These are phyloP conservation scores for Collybia sp. DNA, from an alignment of 768 basidiomycete species.

Conservation along the genomic window DNA sequence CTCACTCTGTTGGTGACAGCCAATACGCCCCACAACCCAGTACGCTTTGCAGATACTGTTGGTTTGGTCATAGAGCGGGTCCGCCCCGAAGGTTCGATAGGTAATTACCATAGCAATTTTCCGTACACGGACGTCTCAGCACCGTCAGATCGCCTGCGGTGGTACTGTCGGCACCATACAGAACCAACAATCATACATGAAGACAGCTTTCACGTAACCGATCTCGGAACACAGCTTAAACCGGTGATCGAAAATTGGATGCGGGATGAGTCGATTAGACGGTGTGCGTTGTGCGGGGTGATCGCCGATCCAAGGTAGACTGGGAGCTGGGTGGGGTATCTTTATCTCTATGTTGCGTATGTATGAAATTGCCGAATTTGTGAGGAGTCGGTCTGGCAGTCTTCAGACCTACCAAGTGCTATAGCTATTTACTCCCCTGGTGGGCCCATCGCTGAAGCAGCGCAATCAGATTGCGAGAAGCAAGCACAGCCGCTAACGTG, in stretches of 20 bases:
- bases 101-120: slow-evolving; percentile 28
- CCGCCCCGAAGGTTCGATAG: slow-evolving; percentile 68
- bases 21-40: slow-evolving; percentile 95
- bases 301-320: slow-evolving; percentile 31
- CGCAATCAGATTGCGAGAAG: too few relatives aligned
- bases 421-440: too few relatives aligned
- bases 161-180: slow-evolving; percentile 60
- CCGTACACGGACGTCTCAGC: not conserved
- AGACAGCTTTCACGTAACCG: slow-evolving; percentile 82
- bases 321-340: not conserved
- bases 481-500: too few relatives aligned
- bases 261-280: slow-evolving; percentile 54
- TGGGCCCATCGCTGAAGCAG: too few relatives aligned
- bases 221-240: slow-evolving; percentile 92
- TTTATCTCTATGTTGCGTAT: not conserved
- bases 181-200: slow-evolving; percentile 76
- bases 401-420: too few relatives aligned
- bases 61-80: slow-evolving; percentile 89
- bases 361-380: too few relatives aligned
- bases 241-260: slow-evolving; percentile 88
- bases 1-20: slow-evolving; percentile 56
- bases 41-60: slow-evolving; percentile 85
- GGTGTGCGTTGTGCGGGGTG: slow-evolving; percentile 65
- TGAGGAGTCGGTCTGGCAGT: too few relatives aligned
- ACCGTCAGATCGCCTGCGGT: slow-evolving; percentile 76